Conservation (phyloP, 768 basidiomycete species). For the Rhodosporidiobolus sp. region DNA sequence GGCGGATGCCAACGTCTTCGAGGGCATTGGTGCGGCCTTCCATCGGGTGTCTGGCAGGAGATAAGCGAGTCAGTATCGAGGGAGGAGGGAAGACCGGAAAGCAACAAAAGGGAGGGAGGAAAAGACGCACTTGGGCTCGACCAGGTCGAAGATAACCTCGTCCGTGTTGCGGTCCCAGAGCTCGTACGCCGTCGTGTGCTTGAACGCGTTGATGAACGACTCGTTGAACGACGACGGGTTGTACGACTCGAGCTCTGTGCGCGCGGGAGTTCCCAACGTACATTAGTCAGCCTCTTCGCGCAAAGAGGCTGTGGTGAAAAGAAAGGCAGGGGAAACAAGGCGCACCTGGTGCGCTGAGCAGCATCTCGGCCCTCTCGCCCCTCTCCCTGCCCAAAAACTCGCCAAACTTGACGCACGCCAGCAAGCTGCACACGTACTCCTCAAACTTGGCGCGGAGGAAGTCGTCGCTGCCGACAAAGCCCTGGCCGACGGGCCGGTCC, state of each 20-base stretch:
- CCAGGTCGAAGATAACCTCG: conserved; percentile 86
- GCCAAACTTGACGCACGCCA: conserved; percentile 83
- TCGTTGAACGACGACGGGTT: conserved; percentile 62
- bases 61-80: neutral
- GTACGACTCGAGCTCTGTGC: conserved; percentile 37
- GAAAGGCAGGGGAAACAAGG: neutral
- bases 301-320: neutral
- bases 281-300: neutral
- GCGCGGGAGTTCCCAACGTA: neutral
- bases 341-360: conserved; percentile 28
- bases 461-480: conserved; percentile 95
- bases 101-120: conserved; percentile 11
- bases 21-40: conserved; percentile 84
- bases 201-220: conserved; percentile 83
- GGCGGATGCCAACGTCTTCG: conserved; percentile 82
- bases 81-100: conserved; percentile 1
- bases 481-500: conserved; percentile 59
- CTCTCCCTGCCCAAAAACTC: conserved; percentile 73
- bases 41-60: conserved; percentile 73
- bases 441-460: conserved; percentile 79
- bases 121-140: conserved; percentile 73
- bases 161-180: conserved; percentile 91
- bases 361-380: conserved; percentile 18
- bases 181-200: conserved; percentile 76
- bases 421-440: conserved; percentile 84